Percentiles rank a stretch among this genome's conserved stretches.
These are phyloP conservation scores for Spergularia marina DNA, from an alignment of 148 eudicot genomes.

Conservation along the genomic window DNA sequence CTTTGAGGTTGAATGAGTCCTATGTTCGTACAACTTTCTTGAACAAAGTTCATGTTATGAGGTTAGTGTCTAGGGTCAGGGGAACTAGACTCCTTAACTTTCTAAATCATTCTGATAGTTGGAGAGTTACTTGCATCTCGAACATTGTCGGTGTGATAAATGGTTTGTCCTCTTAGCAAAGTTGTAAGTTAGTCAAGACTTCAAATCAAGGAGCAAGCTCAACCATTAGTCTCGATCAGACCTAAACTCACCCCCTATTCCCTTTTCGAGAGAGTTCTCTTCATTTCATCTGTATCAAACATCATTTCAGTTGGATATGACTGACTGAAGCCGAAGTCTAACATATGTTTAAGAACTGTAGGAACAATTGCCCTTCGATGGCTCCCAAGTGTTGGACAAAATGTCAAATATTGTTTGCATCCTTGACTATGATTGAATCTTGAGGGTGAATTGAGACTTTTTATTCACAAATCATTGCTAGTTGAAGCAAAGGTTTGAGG, in stretches of 20 bases:
- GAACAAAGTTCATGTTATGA: not conserved
- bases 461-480: slow-evolving; percentile 9
- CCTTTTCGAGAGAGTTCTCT: too few relatives aligned
- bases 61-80: not conserved
- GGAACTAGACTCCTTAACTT: not conserved
- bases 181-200: too few relatives aligned
- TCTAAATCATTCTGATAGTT: too few relatives aligned
- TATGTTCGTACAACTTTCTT: not conserved
- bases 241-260: too few relatives aligned
- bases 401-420: slow-evolving; percentile 12
- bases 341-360: not conserved
- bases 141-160: too few relatives aligned
- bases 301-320: not conserved
- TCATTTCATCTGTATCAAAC: too few relatives aligned
- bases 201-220: too few relatives aligned
- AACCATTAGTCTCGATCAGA: too few relatives aligned
- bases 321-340: not conserved
- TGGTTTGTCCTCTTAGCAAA: too few relatives aligned
- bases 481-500: slow-evolving; percentile 20
- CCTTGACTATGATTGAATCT: not conserved
- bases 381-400: not conserved
- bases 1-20: not conserved
- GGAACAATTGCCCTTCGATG: not conserved
- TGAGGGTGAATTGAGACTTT: slow-evolving; percentile 9
- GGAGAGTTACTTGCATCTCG: too few relatives aligned